Percentiles rank a stretch among this genome's conserved stretches.
Conservation (phyloP, 768 basidiomycete species). For the Phanerodontia chrysosporium region DNA sequence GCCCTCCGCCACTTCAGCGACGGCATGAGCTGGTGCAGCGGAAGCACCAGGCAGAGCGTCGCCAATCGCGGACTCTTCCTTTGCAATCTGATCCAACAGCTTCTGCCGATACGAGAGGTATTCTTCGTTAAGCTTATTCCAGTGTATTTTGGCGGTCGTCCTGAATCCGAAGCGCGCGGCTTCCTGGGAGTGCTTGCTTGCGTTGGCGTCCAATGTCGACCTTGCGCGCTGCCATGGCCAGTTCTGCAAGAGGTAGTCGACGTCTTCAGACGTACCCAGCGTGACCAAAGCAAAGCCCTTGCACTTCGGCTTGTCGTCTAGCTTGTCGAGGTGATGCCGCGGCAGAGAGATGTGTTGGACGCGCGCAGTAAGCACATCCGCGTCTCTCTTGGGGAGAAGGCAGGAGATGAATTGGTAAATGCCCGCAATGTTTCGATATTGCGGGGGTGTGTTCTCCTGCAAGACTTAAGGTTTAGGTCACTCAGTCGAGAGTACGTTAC, state of each 20-base stretch:
- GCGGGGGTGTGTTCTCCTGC: conserved; percentile 68
- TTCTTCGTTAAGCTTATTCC: conserved; percentile 64
- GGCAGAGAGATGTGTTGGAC: conserved; percentile 58
- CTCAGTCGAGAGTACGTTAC: conserved; percentile 18
- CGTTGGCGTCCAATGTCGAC: neutral
- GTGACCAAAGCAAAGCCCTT: conserved; percentile 78
- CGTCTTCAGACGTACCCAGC: conserved; percentile 38
- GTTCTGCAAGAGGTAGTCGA: conserved; percentile 35
- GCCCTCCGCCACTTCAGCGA: neutral
- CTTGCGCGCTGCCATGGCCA: conserved; percentile 64
- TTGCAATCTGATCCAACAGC: conserved; percentile 45
- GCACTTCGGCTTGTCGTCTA: conserved; percentile 49
- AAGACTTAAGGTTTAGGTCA: neutral
- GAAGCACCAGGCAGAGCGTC: neutral
- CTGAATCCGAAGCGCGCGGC: conserved; percentile 60
- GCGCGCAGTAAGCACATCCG: conserved; percentile 10
- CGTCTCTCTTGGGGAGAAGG: conserved; percentile 25
- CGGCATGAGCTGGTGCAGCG: neutral
- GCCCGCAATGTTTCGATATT: conserved; percentile 46
- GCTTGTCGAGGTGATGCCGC: conserved; percentile 59
- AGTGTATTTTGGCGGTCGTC: conserved; percentile 48
- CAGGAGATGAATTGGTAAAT: conserved; percentile 42
- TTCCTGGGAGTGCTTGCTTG: conserved; percentile 27
- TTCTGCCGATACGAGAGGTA: conserved; percentile 60
- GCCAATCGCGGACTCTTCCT: neutral